phyloP scores from a whole-genome alignment of 495 filamentous ascomycete species.

The Daldinia concentrica region DNA sequence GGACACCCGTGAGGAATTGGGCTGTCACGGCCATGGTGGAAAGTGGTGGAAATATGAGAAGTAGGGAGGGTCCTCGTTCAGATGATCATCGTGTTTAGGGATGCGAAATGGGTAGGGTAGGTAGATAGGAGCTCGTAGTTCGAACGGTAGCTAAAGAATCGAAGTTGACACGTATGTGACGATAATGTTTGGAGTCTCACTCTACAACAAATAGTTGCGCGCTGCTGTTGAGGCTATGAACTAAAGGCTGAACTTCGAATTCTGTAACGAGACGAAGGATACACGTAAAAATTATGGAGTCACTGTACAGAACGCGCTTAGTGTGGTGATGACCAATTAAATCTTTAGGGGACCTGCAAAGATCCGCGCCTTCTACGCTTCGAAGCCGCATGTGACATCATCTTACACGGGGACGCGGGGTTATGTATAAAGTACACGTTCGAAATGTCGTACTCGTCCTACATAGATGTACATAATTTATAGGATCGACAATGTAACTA shows the following conservation, averaged over 20 bases:
- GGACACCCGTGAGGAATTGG: constrained; percentile 54
- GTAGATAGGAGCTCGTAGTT: neutral
- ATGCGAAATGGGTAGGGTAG: constrained; percentile 1
- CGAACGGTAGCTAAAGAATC: neutral
- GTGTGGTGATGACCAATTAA: neutral
- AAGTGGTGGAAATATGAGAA: constrained; percentile 6
- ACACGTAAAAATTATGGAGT: constrained; percentile 1
- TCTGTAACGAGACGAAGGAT: neutral
- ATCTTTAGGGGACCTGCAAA: neutral
- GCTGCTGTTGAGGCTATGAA: neutral
- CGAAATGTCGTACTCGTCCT: neutral
- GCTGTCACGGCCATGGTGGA: constrained; percentile 50
- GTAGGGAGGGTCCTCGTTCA: neutral
- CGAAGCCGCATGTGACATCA: neutral
- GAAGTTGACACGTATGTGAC: neutral
- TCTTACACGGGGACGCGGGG: neutral
- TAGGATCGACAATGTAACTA: neutral
- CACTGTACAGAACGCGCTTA: neutral
- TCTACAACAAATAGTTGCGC: neutral
- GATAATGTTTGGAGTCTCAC: neutral
- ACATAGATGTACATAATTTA: neutral
- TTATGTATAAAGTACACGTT: neutral
- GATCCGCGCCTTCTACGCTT: neutral
- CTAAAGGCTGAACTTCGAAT: neutral
- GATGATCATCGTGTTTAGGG: constrained; percentile 19